These are phyloP conservation scores for Metschnikowia henanensis DNA, from an alignment of 805 yeast species.

Conservation along the genomic window DNA sequence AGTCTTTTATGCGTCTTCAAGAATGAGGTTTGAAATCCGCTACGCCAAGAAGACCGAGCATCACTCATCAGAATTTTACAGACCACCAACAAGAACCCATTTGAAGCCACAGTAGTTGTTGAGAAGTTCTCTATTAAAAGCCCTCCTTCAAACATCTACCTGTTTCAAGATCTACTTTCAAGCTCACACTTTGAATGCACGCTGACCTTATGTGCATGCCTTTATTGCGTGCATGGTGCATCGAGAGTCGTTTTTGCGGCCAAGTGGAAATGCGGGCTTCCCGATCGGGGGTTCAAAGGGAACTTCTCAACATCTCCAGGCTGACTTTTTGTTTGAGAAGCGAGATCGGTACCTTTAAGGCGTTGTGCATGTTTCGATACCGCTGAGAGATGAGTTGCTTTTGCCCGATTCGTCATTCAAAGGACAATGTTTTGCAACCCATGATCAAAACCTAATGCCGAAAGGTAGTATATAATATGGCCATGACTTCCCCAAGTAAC, in stretches of 20 bases:
- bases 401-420: conserved; percentile 12
- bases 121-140: no score
- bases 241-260: conserved; percentile 3
- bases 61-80: no score
- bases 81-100: no score
- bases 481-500: background rate
- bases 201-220: background rate
- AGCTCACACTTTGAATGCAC: background rate
- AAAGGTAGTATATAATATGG: conserved; percentile 1
- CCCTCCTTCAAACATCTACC: background rate
- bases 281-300: conserved; percentile 13
- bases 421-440: conserved; percentile 5
- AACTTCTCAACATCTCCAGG: background rate
- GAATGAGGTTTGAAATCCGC: no score
- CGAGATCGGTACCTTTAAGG: background rate
- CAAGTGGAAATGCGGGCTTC: conserved; percentile 3
- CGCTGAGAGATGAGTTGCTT: background rate
- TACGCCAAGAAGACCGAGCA: no score
- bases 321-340: background rate
- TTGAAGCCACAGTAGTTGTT: no score
- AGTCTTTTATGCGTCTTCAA: no score
- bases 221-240: conserved; percentile 8
- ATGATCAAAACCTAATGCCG: no score
- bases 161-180: background rate
- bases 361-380: background rate